Evolutionary conservation across 192 early-diverging fungal species (phyloP).

Genomic region (Podila verticillata): DNA sequence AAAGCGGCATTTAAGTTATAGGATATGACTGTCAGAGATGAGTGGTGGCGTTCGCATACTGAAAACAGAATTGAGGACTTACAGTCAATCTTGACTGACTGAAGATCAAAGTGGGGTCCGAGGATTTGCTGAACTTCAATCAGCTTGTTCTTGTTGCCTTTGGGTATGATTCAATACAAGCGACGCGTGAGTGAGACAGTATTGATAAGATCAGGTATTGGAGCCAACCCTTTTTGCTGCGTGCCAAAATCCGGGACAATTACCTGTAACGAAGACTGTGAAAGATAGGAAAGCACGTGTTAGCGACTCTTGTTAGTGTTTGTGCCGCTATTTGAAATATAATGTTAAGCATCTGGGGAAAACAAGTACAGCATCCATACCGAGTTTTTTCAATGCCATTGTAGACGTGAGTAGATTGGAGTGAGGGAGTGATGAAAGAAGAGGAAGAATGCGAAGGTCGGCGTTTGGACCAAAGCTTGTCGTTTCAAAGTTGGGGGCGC

Average conservation of each 20-base stretch:
- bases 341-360: too few relatives aligned
- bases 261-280: constrained; percentile 28
- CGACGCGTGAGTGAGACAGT: too few relatives aligned
- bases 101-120: constrained; percentile 67
- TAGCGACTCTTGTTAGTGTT: too few relatives aligned
- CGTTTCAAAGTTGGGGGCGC: too few relatives aligned
- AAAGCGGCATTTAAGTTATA: background rate
- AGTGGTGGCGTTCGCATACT: background rate
- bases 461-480: background rate
- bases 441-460: background rate
- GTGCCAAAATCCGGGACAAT: background rate
- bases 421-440: background rate
- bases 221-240: background rate
- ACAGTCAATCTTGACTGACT: constrained; percentile 77
- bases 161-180: constrained; percentile 20
- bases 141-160: constrained; percentile 97
- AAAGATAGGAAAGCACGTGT: too few relatives aligned
- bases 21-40: background rate
- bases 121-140: constrained; percentile 89
- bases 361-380: background rate
- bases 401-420: background rate
- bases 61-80: constrained; percentile 18
- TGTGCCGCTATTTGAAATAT: too few relatives aligned
- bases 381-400: constrained; percentile 5
- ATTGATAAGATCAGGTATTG: background rate